Conservation (phyloP, 73 alveolate genomes). For the Blepharisma japonicum region DNA sequence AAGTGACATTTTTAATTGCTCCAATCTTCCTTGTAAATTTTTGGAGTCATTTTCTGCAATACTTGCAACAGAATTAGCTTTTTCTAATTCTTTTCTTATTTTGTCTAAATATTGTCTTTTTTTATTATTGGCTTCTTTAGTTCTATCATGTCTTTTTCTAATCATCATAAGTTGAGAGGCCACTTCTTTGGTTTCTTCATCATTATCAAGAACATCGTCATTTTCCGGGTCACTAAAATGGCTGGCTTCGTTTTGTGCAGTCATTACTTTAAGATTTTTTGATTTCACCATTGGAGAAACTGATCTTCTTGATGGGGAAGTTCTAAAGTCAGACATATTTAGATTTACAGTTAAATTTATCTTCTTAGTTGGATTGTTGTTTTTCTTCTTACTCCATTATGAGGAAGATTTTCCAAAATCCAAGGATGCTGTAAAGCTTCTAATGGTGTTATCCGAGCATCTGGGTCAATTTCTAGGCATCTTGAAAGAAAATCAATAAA, state of each 20-base stretch:
- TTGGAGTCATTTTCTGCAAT: not conserved
- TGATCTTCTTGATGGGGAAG: not conserved
- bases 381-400: no score
- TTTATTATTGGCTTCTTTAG: constrained; percentile 2
- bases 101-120: not conserved
- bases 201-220: not conserved
- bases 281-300: not conserved
- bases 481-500: constrained; percentile 42
- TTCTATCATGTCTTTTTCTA: constrained; percentile 17
- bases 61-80: not conserved
- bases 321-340: no score
- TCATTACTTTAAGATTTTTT: not conserved
- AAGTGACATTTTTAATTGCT: constrained; percentile 31
- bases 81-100: not conserved
- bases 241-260: no score
- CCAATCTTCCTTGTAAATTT: constrained; percentile 14
- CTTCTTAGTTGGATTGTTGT: no score
- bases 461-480: constrained; percentile 50
- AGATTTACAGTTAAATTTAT: no score
- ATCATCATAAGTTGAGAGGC: not conserved
- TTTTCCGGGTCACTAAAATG: no score
- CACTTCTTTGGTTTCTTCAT: constrained; percentile 7
- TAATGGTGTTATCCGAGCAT: constrained; percentile 42
- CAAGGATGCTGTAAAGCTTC: constrained; percentile 64
- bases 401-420: constrained; percentile 3